phyloP scores from a whole-genome alignment of 1,284 basidiomycete species.

The Trametes pubescens region DNA sequence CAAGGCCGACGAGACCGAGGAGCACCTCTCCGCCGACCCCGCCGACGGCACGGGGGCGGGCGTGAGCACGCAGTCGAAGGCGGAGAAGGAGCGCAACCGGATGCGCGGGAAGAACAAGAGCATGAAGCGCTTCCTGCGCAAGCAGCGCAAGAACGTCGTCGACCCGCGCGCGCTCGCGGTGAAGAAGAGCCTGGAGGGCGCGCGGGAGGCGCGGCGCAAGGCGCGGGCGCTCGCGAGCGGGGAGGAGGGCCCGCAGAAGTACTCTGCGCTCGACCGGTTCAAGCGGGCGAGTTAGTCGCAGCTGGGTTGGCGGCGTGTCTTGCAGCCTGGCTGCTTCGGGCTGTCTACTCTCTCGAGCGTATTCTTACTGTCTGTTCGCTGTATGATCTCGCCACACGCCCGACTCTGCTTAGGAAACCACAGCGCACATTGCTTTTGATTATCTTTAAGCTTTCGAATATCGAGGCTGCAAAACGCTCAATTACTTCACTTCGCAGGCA shows the following conservation, averaged over 20 bases:
- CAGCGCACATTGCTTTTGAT: too few species aligned
- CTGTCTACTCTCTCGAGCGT: not conserved
- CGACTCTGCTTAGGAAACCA: too few species aligned
- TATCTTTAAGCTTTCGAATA: too few species aligned
- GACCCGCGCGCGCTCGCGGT: constrained; percentile 82
- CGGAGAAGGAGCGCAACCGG: constrained; percentile 78
- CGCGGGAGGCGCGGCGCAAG: constrained; percentile 60
- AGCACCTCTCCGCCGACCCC: constrained; percentile 36
- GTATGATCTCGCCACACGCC: too few species aligned
- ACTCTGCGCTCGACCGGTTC: constrained; percentile 77
- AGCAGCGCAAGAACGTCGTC: constrained; percentile 93
- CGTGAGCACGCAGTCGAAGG: constrained; percentile 33
- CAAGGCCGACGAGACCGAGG: constrained; percentile 76
- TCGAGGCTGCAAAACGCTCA: too few species aligned
- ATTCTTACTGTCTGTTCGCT: not conserved
- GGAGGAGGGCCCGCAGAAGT: constrained; percentile 51
- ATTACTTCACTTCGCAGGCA: too few species aligned
- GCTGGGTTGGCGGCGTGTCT: not conserved
- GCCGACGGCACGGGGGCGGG: not conserved
- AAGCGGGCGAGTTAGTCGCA: constrained; percentile 30
- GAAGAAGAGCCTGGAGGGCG: constrained; percentile 72
- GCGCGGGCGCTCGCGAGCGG: constrained; percentile 54
- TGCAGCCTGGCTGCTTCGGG: not conserved
- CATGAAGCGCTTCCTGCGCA: constrained; percentile 84
- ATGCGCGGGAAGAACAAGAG: constrained; percentile 89